These are phyloP conservation scores for Hypsizygus ulmarius DNA, from an alignment of 1,284 basidiomycete species.

Conservation along the genomic window DNA sequence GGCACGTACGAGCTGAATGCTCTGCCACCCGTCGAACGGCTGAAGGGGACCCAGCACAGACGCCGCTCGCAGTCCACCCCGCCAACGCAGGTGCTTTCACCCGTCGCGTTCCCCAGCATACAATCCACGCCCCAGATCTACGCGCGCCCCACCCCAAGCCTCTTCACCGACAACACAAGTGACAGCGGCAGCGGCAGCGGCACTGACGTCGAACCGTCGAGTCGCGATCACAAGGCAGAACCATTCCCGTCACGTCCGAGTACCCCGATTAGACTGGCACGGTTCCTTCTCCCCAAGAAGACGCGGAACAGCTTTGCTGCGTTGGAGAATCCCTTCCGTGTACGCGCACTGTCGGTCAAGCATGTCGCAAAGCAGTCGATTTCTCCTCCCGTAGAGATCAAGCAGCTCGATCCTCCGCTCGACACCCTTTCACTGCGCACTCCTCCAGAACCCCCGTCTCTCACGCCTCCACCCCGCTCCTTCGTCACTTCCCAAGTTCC, in stretches of 20 bases:
- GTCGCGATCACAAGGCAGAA: neutral
- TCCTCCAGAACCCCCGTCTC: constrained; percentile 4
- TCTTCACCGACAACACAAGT: constrained; percentile 12
- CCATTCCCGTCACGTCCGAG: neutral
- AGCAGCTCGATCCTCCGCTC: constrained; percentile 11
- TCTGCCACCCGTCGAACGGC: neutral
- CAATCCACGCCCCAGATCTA: constrained; percentile 1
- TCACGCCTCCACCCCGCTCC: neutral
- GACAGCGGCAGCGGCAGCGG: constrained; percentile 9
- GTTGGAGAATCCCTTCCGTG: neutral
- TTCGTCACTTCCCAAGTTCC: neutral
- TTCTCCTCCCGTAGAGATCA: constrained; percentile 20
- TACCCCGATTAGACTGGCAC: constrained; percentile 16
- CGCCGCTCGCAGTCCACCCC: constrained; percentile 18
- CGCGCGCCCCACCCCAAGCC: constrained; percentile 5
- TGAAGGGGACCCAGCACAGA: constrained; percentile 14
- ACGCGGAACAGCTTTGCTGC: constrained; percentile 5
- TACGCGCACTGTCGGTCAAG: neutral
- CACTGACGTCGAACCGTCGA: constrained; percentile 7
- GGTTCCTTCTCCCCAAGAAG: constrained; percentile 20
- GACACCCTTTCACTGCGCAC: constrained; percentile 13
- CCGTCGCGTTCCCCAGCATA: constrained; percentile 11
- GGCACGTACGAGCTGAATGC: constrained; percentile 10
- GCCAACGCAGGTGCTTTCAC: constrained; percentile 5
- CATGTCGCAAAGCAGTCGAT: constrained; percentile 20